Evolutionary conservation across 306 rosid species (phyloP), one percentile per base, ranked within the genome.

Genomic region (Medicago truncatula): DNA sequence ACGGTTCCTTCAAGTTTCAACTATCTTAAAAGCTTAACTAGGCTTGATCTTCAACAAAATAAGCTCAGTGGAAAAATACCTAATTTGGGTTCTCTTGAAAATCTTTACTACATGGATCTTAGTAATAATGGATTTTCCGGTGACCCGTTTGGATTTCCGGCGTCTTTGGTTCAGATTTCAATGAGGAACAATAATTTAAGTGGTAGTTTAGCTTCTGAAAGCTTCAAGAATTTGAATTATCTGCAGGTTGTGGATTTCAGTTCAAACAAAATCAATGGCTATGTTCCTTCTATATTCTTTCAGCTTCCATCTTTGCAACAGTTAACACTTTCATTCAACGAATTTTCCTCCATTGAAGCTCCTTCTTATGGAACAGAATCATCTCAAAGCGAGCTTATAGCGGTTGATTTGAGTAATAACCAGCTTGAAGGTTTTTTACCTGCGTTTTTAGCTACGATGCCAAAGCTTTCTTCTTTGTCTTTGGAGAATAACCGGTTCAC

Each of bases 401-500:
- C 96, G 9, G 57, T 92, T 16, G 98, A 95, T 86, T 43, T 95
- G 41, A 89, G 94, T 82, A 78, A 86, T 84, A 95, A 95, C 77
- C 43, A 71, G 53, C 59, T 95, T 9, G 44, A 66, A 4, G 97
- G 97, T 16, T 6, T 80, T 40, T 23, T 92, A 44, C 98, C 96
- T 2, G 44, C 78, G 18, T 95, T 90, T 71, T 16, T 92, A 76
- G 88, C 86, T 6, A 0, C 70, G 12, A 83, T 92, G 93, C 97
- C 96, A 3, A 87, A 64, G 88, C 89, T 95, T 17, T 86, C 97
- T 1, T 91, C 98, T 39, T 39, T 92, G 36, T 87, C 98, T 0
- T 47, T 88, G 25, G 96, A 90, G 84, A 88, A 92, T 78, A 94
- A 94, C 74, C 64, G 44, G 81, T 80, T 92, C 41, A 86, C 76